Base-by-base conservation (phyloP, 2,329 filamentous ascomycete genomes). In the Cladosporium sp. region DNA sequence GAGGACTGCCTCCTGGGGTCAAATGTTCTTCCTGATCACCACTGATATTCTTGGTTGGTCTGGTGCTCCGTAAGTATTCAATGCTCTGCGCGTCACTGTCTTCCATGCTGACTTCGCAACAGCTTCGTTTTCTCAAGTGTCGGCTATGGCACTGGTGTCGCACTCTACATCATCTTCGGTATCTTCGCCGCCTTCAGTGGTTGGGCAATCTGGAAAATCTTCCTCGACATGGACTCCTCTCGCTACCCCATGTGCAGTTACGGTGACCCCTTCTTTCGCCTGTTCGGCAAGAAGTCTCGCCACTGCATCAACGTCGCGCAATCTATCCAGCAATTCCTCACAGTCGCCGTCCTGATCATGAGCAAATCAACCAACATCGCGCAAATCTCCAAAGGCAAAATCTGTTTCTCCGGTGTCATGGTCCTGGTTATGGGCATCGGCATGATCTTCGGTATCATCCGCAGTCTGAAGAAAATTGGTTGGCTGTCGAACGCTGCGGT, bases 401-500 rank as follows among this genome's bases (percentile, higher is more conserved):
- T 82, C 9, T 70, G 81, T 37, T 76, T 76, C 42, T 76, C 81
- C 2, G 72, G 74, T 1, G 70, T 79, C 35, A 69, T 81, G 38
- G 73, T 80, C 42, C 72, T 83, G 33, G 59, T 62, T 38, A 50
- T 60, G 14, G 60, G 74, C 13, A 72, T 70, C 2, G 79, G 80
- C 11, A 78, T 81, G 56, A 38, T 79, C 14, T 56, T 81, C 3
- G 76, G 77, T 3, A 79, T 82, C 58, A 76, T 83, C 45, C 72
- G 80, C 9, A 81, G 78, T 0, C 68, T 83, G 38, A 72, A 77
- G 59, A 66, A 71, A 11, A 78, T 78, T 52, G 77, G 77, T 4
- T 80, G 77, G 74, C 62, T 82, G 1, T 79, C 79, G 13, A 82
- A 80, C 57, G 59, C 75, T 11, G 74, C 78, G 1, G 74, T 83